Evolutionary conservation across 306 rosid species (phyloP).

Genomic region (Sicyos edulis): DNA sequence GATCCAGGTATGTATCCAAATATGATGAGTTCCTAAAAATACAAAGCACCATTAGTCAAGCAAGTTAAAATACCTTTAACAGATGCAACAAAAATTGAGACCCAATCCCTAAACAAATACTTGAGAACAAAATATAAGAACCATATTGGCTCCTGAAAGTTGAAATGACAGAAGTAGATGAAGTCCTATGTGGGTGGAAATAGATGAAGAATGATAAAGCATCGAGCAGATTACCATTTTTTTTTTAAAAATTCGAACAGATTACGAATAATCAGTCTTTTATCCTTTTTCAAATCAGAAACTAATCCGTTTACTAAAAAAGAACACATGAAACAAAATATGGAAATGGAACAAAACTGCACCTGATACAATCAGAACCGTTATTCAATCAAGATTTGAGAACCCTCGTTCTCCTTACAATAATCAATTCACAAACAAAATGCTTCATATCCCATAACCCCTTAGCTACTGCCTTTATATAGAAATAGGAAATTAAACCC

Average conservation of each 20-base stretch:
- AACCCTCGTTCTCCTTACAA: too few species aligned
- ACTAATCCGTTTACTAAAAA: not conserved
- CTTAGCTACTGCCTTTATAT: too few species aligned
- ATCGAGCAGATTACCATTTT: not conserved
- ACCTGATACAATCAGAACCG: not conserved
- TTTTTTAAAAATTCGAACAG: not conserved
- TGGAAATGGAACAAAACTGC: not conserved
- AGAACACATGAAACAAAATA: not conserved
- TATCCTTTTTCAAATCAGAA: not conserved
- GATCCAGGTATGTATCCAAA: slow-evolving; percentile 83
- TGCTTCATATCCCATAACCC: too few species aligned
- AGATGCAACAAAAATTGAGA: not conserved
- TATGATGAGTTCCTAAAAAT: slow-evolving; percentile 64
- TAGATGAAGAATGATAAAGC: not conserved
- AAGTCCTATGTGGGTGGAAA: not conserved
- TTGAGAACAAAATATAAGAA: not conserved
- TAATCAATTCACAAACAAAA: too few species aligned
- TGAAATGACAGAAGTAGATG: not conserved
- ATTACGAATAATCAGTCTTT: not conserved
- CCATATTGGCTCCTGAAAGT: not conserved
- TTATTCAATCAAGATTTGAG: too few species aligned
- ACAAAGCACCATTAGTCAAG: not conserved
- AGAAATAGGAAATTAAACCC: too few species aligned
- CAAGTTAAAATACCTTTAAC: not conserved
- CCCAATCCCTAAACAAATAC: not conserved